These are phyloP conservation scores for Yamadazyma mexicana DNA, from an alignment of 1,139 yeast genomes.

Conservation along the genomic window DNA sequence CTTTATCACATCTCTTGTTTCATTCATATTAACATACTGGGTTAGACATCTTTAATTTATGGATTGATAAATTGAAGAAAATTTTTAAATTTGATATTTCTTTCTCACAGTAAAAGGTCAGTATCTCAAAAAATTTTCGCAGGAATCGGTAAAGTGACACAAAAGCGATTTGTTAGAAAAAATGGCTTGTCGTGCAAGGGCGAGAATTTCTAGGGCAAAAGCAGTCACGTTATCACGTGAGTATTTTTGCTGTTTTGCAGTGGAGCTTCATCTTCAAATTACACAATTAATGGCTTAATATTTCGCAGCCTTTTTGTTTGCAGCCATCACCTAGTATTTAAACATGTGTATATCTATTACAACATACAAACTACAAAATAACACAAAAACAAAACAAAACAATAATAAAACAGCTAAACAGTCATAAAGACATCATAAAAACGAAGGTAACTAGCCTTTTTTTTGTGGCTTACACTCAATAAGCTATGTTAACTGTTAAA, in stretches of 20 bases:
- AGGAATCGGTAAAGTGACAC: slow-evolving; percentile 12
- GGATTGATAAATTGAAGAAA: slow-evolving; percentile 15
- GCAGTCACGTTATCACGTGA: slow-evolving; percentile 19
- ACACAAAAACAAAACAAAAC: background rate
- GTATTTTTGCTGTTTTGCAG: background rate
- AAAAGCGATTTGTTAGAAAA: slow-evolving; percentile 8
- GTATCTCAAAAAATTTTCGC: slow-evolving; percentile 15
- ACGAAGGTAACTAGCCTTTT: too few species aligned
- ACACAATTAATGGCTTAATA: too few species aligned
- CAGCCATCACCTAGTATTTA: background rate
- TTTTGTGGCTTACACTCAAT: too few species aligned
- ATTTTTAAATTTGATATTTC: slow-evolving; percentile 12
- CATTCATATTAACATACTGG: slow-evolving; percentile 15
- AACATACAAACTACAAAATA: background rate
- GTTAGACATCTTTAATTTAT: slow-evolving; percentile 20
- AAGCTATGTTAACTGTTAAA: slow-evolving; percentile 23
- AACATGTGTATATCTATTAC: background rate
- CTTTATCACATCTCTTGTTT: background rate
- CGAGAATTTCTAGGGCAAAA: slow-evolving; percentile 7
- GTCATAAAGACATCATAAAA: background rate
- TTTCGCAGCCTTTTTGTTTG: background rate
- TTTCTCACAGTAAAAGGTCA: slow-evolving; percentile 14
- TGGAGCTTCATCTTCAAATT: too few species aligned
- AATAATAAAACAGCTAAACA: background rate
- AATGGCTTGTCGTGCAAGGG: slow-evolving; percentile 8